Percentiles rank a stretch among this genome's conserved stretches.
Evolutionary conservation across 306 rosid genomes (phyloP).

Genomic region (Oemleria cerasiformis): DNA sequence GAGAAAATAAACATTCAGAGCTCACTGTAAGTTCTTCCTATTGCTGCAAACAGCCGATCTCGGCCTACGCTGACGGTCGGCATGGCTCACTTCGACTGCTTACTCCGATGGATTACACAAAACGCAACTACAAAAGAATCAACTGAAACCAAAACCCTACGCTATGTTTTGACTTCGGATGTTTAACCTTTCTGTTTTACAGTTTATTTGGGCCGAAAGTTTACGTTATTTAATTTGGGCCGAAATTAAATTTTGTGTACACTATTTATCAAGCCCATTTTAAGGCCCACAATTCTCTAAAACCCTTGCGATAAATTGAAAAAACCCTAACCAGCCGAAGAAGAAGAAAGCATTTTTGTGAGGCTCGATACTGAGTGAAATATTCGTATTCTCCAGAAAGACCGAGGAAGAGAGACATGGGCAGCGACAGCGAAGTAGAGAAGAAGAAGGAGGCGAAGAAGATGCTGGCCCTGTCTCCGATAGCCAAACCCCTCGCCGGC

Average conservation of each 20-base stretch:
- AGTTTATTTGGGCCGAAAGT: not conserved
- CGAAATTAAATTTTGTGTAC: not conserved
- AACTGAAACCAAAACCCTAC: too few species aligned
- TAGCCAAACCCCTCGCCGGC: conserved; percentile 94
- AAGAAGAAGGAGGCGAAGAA: conserved; percentile 85
- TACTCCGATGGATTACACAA: too few species aligned
- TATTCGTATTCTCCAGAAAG: not conserved
- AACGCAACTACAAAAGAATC: too few species aligned
- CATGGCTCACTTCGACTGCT: too few species aligned
- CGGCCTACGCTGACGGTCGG: conserved; percentile 88
- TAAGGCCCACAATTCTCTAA: not conserved
- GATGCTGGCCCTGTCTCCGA: conserved; percentile 65
- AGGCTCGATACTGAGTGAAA: not conserved
- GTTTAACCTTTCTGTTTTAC: not conserved
- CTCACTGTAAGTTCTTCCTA: conserved; percentile 78
- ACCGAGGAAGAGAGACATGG: conserved; percentile 39
- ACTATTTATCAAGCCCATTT: not conserved
- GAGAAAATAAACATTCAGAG: not conserved
- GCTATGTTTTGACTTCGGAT: not conserved
- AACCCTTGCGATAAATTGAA: conserved; percentile 2
- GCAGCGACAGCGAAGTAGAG: conserved; percentile 76
- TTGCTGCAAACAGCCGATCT: conserved; percentile 71
- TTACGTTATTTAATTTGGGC: not conserved
- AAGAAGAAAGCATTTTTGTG: not conserved
- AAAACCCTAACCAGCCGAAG: conserved; percentile 4